Base-by-base conservation (phyloP, 108 stramenopile genomes). In the Pseudonitzschia multiseries region DNA sequence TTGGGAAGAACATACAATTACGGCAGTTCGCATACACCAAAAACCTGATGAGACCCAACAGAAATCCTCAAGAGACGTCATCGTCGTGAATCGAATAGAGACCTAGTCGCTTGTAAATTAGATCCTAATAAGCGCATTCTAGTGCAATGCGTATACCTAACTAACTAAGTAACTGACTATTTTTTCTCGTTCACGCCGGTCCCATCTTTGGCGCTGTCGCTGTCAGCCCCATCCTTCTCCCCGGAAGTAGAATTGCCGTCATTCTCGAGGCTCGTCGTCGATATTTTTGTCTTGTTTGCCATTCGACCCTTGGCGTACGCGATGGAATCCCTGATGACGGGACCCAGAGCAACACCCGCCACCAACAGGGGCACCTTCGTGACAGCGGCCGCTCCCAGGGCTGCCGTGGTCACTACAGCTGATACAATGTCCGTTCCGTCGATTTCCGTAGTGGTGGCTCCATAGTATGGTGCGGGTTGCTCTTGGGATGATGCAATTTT, bases 1-100 rank as follows among this genome's bases (percentile, higher is more conserved):
- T n/a, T 91, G 84, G 86, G 85, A 87, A 80, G 75, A 84, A 65
- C 52, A 42, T 9, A 42, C 42, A 10, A n/a, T n/a, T n/a, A n/a
- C n/a, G n/a, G n/a, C n/a, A 42, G 10, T 42, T 9, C 42, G 10
- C 42, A 42, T 10, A 42, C 42, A 10, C 6, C 42, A 6, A 10
- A 42, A 42, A 42, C 6, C 8, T 10, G 10, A 42, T 9, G 42
- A 42, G 10, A 42, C 6, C 42, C 42, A n/a, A n/a, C n/a, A n/a
- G n/a, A n/a, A n/a, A n/a, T n/a, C n/a, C n/a, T n/a, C n/a, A n/a
- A n/a, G n/a, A 42, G 42, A 42, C 42, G 42, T 10, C 42, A 10
- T 6, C 10, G 42, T 10, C 42, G 10, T 42, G 42, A 42, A 42
- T 42, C 42, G 42, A 10, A 42, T 42, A 42, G 42, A 42, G 42